phyloP scores from a whole-genome alignment of 805 yeast genomes.

The Nakazawaea wickerhamii region DNA sequence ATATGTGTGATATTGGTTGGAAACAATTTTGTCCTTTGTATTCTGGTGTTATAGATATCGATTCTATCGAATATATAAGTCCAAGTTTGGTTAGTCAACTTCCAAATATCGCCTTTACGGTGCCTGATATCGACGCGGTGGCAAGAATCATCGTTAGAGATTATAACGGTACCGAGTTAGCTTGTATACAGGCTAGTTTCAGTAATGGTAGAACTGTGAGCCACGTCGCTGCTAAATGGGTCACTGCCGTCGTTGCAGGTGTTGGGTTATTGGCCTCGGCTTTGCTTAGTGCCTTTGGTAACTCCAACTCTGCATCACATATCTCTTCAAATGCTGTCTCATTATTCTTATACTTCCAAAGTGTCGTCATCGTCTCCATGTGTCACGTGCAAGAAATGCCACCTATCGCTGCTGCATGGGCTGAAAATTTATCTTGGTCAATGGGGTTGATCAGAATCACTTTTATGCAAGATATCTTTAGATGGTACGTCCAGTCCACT shows the following conservation, averaged over 20 bases:
- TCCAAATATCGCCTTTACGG: slow-evolving; percentile 82
- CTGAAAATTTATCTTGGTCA: slow-evolving; percentile 90
- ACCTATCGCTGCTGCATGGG: slow-evolving; percentile 90
- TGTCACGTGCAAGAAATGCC: slow-evolving; percentile 81
- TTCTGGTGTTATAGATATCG: slow-evolving; percentile 77
- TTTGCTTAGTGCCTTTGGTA: slow-evolving; percentile 75
- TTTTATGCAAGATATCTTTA: slow-evolving; percentile 80
- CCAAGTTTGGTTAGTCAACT: slow-evolving; percentile 45
- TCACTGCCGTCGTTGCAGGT: slow-evolving; percentile 87
- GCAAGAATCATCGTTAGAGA: slow-evolving; percentile 47
- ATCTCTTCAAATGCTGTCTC: slow-evolving; percentile 83
- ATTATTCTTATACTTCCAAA: slow-evolving; percentile 81
- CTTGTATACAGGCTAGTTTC: slow-evolving; percentile 74
- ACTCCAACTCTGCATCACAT: slow-evolving; percentile 84
- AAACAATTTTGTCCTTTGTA: slow-evolving; percentile 86
- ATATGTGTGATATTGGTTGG: slow-evolving; percentile 66
- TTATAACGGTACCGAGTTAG: slow-evolving; percentile 39
- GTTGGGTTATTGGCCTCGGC: slow-evolving; percentile 82
- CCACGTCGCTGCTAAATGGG: slow-evolving; percentile 86
- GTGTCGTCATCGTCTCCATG: slow-evolving; percentile 81
- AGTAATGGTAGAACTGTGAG: slow-evolving; percentile 76
- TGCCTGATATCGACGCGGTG: slow-evolving; percentile 83
- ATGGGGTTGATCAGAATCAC: slow-evolving; percentile 77
- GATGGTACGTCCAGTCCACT: slow-evolving; percentile 84
- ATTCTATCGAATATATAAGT: slow-evolving; percentile 59